Conservation (phyloP, 352 stramenopile species). For the Globisporangium yorkense region DNA sequence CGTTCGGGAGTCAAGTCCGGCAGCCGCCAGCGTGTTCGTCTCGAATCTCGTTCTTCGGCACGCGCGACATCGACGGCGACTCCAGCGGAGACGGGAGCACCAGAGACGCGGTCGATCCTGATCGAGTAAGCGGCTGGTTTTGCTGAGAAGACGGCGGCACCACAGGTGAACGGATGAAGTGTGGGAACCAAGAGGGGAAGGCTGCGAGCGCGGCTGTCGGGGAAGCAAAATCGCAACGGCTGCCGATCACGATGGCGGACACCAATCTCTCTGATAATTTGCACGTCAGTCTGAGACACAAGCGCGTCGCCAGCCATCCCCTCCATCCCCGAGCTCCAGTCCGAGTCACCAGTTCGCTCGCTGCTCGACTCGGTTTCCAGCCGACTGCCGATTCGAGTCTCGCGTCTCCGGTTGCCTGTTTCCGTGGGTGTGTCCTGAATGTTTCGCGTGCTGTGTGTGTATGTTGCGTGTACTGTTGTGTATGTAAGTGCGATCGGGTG, state of each 20-base stretch:
- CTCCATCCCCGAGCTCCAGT: neutral
- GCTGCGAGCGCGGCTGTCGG: slow-evolving; percentile 20
- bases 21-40: slow-evolving; percentile 1
- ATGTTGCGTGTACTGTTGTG: neutral
- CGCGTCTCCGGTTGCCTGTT: slow-evolving; percentile 16
- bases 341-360: neutral
- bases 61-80: neutral
- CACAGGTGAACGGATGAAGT: neutral
- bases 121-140: neutral
- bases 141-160: neutral
- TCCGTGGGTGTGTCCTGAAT: slow-evolving; percentile 11
- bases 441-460: slow-evolving; percentile 3
- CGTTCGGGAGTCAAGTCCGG: slow-evolving; percentile 12
- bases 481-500: neutral
- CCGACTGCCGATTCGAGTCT: neutral
- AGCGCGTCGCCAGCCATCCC: slow-evolving; percentile 1
- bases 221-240: slow-evolving; percentile 50
- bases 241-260: slow-evolving; percentile 56
- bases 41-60: neutral
- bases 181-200: neutral
- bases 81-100: neutral
- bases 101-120: neutral
- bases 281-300: slow-evolving; percentile 86
- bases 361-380: neutral
- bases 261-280: slow-evolving; percentile 68